Conservation (phyloP, 805 yeast species). For the Yarrowia osloensis region DNA sequence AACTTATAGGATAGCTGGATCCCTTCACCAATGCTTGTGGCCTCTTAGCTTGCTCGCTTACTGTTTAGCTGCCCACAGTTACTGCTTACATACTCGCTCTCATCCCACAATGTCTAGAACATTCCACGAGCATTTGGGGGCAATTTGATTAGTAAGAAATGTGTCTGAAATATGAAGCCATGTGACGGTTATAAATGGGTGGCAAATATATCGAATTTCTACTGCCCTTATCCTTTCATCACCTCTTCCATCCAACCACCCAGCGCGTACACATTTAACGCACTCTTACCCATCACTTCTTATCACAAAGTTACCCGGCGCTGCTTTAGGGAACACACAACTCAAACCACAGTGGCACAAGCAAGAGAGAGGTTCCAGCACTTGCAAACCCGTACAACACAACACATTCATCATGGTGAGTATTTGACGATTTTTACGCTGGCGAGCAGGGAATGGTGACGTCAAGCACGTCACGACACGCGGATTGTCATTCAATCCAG, state of each 20-base stretch:
- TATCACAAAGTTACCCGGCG: slow-evolving; percentile 27
- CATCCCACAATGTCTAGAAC: too few species aligned
- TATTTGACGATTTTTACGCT: background rate
- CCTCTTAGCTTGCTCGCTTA: too few species aligned
- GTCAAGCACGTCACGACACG: background rate
- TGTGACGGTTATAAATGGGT: background rate
- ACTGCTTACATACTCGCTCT: too few species aligned
- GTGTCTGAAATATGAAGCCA: too few species aligned
- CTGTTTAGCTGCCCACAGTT: too few species aligned
- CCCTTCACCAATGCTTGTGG: too few species aligned
- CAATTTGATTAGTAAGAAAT: too few species aligned
- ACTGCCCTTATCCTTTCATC: background rate
- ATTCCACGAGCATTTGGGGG: too few species aligned
- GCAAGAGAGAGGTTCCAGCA: slow-evolving; percentile 11
- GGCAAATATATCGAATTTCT: background rate
- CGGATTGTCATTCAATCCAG: background rate
- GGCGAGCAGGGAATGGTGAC: background rate
- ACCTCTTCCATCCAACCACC: background rate
- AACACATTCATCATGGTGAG: slow-evolving; percentile 30
- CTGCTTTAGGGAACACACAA: background rate
- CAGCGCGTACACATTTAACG: background rate
- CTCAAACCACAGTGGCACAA: slow-evolving; percentile 27
- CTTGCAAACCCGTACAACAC: background rate
- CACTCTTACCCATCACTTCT: background rate
- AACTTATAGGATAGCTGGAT: too few species aligned